phyloP scores from a whole-genome alignment of 192 early-diverging fungal species.

The Backusella mclennaniae region DNA sequence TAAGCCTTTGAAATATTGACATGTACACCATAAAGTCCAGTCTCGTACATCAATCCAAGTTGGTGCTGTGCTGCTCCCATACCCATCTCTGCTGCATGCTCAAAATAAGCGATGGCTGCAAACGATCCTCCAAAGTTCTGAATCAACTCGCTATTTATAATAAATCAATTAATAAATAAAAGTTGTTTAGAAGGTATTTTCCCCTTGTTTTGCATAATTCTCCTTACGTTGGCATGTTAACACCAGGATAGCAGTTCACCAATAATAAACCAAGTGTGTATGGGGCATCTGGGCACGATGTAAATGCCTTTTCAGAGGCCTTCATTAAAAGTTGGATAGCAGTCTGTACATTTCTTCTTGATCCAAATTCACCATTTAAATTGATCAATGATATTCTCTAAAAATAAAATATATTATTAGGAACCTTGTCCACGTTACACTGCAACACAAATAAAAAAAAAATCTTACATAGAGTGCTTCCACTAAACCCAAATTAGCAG shows the following conservation, averaged over 20 bases:
- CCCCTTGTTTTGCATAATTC: not conserved
- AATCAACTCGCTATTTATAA: slow-evolving; percentile 9
- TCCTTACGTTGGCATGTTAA: slow-evolving; percentile 51
- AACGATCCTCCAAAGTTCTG: slow-evolving; percentile 56
- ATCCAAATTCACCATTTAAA: slow-evolving; percentile 71
- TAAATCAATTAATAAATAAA: slow-evolving; percentile 37
- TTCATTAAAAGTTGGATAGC: slow-evolving; percentile 82
- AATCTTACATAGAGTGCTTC: slow-evolving; percentile 60
- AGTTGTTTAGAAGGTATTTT: slow-evolving; percentile 23
- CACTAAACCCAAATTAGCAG: slow-evolving; percentile 65
- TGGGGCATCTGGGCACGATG: slow-evolving; percentile 70
- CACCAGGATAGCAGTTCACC: slow-evolving; percentile 61
- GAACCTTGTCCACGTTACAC: no score
- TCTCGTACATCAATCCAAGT: slow-evolving; percentile 31
- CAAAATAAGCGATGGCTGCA: slow-evolving; percentile 73
- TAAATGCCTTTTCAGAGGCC: slow-evolving; percentile 50
- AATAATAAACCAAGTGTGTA: slow-evolving; percentile 80
- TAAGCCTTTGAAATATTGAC: slow-evolving; percentile 11
- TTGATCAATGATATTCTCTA: slow-evolving; percentile 80
- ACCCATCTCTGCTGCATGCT: slow-evolving; percentile 75
- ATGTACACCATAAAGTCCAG: slow-evolving; percentile 12
- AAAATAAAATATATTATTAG: not conserved
- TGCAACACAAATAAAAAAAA: not conserved
- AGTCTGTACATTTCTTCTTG: slow-evolving; percentile 67
- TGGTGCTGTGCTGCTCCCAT: slow-evolving; percentile 58